These are phyloP conservation scores for Kregervanrija fluxuum DNA, from an alignment of 805 yeast genomes.

Conservation along the genomic window DNA sequence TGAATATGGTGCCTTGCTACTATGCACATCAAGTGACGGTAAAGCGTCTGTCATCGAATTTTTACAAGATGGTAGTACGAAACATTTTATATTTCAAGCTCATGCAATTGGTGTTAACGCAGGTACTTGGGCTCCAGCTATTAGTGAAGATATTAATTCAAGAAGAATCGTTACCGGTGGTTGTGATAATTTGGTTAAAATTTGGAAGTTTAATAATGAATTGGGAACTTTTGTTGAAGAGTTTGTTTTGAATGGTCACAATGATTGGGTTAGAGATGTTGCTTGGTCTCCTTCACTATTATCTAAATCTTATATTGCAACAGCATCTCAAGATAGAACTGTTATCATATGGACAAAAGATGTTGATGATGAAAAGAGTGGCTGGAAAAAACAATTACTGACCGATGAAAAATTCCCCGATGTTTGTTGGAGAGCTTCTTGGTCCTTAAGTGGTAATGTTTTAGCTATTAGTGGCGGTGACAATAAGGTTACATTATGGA, in stretches of 20 bases:
- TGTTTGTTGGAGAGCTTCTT: constrained; percentile 96
- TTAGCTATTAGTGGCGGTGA: constrained; percentile 96
- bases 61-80: constrained; percentile 77
- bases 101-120: constrained; percentile 93
- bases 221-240: constrained; percentile 60
- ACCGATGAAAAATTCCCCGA: constrained; percentile 85
- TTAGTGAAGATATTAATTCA: constrained; percentile 30
- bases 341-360: constrained; percentile 90
- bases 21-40: constrained; percentile 93
- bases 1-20: constrained; percentile 86
- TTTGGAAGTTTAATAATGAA: constrained; percentile 69
- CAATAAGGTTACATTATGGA: constrained; percentile 93
- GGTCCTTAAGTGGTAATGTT: constrained; percentile 95
- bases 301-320: constrained; percentile 82
- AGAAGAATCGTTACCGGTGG: constrained; percentile 92
- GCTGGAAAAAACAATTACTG: constrained; percentile 75
- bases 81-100: constrained; percentile 60
- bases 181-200: constrained; percentile 85
- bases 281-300: constrained; percentile 95
- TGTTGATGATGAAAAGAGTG: constrained; percentile 19
- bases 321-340: constrained; percentile 94
- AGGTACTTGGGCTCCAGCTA: constrained; percentile 88
- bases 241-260: constrained; percentile 77
- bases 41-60: constrained; percentile 85
- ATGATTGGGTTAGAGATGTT: constrained; percentile 98